Evolutionary conservation across 108 stramenopile species (phyloP).

Genomic region (Mayamaea pseudoterrestris): DNA sequence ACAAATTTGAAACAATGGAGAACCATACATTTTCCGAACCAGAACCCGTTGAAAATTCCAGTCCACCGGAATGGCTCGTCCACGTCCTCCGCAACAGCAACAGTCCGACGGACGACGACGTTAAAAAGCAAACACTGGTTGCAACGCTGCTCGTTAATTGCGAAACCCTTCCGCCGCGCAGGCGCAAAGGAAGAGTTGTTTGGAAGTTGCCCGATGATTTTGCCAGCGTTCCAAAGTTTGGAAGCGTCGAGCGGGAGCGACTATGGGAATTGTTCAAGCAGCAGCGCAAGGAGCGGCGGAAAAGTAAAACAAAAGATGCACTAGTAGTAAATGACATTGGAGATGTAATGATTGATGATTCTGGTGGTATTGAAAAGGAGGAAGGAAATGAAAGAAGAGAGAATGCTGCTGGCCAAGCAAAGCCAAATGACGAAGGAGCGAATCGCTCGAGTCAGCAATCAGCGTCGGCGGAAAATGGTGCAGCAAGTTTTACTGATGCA

Average conservation of each 20-base stretch:
- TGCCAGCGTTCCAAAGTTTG: slow-evolving; percentile 45
- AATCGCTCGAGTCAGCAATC: no score
- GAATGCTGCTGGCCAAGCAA: no score
- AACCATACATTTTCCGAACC: slow-evolving; percentile 65
- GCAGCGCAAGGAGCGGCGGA: slow-evolving; percentile 51
- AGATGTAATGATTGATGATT: no score
- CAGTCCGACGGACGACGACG: no score
- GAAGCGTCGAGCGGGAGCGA: slow-evolving; percentile 52
- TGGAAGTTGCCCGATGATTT: slow-evolving; percentile 50
- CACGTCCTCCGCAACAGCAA: slow-evolving; percentile 52
- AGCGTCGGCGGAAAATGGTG: no score
- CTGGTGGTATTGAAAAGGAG: no score
- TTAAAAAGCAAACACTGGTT: slow-evolving; percentile 24
- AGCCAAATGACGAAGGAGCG: no score
- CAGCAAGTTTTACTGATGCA: no score
- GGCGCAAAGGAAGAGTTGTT: slow-evolving; percentile 43
- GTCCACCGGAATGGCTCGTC: slow-evolving; percentile 53
- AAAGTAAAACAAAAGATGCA: slow-evolving; percentile 25
- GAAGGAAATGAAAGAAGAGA: no score
- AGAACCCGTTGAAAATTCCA: slow-evolving; percentile 18
- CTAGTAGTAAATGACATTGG: no score
- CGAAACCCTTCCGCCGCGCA: slow-evolving; percentile 50
- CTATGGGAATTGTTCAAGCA: slow-evolving; percentile 68
- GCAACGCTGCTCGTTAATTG: slow-evolving; percentile 34
- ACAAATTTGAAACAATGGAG: slow-evolving; percentile 23